phyloP scores from a whole-genome alignment of 176 grass and related monocot species.

The Paspalum notatum region DNA sequence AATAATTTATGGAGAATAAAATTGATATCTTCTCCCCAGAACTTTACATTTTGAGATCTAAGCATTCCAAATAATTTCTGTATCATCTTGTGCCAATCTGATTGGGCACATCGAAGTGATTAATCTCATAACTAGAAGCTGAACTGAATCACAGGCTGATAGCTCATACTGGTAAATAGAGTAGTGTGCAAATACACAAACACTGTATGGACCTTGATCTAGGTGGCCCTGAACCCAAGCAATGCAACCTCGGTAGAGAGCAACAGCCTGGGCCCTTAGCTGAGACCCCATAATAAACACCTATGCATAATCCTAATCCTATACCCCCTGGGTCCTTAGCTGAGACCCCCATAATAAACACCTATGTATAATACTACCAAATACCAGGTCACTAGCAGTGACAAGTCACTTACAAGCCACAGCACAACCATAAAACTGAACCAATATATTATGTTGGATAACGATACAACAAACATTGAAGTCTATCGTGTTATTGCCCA shows the following conservation, averaged over 20 bases:
- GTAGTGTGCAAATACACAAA: not conserved
- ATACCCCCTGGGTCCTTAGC: too few relatives aligned
- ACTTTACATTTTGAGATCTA: constrained; percentile 10
- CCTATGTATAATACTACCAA: constrained; percentile 6
- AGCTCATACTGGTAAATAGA: not conserved
- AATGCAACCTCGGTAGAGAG: too few relatives aligned
- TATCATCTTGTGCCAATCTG: constrained; percentile 3
- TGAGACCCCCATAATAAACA: not conserved
- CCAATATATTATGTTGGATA: not conserved
- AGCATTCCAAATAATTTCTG: not conserved
- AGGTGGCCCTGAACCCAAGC: too few relatives aligned
- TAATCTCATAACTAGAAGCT: constrained; percentile 14
- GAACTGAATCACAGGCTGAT: not conserved
- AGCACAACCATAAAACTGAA: constrained; percentile 16
- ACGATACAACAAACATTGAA: not conserved
- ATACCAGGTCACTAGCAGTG: constrained; percentile 1
- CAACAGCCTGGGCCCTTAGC: too few relatives aligned
- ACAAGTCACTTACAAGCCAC: not conserved
- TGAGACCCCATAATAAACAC: not conserved
- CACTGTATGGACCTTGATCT: not conserved
- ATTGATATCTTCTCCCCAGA: not conserved
- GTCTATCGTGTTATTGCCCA: not conserved
- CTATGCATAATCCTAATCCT: not conserved
- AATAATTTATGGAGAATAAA: constrained; percentile 14
- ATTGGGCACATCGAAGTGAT: not conserved